These are phyloP conservation scores for Aristolochia fimbriata DNA, from an alignment of 164 flowering plant species.

Conservation along the genomic window DNA sequence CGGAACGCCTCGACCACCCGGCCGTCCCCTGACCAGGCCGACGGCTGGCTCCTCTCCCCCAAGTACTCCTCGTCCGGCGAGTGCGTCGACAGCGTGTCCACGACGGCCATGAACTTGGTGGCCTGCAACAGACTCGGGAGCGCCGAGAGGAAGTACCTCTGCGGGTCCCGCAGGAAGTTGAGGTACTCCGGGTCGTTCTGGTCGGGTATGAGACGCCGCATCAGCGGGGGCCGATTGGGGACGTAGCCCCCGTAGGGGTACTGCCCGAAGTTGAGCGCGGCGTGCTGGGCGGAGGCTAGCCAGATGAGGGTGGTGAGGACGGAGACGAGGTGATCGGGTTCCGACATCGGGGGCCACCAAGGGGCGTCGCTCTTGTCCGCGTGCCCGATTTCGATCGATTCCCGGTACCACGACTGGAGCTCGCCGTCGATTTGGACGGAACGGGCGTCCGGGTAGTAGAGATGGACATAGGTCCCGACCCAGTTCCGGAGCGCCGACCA, in stretches of 20 bases:
- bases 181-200: conserved; percentile 60
- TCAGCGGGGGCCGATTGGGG: conserved; percentile 88
- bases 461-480: conserved; percentile 56
- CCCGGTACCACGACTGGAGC: conserved; percentile 87
- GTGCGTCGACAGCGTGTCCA: conserved; percentile 79
- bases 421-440: conserved; percentile 46
- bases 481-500: conserved; percentile 76
- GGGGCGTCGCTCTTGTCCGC: conserved; percentile 46
- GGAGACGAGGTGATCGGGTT: conserved; percentile 34
- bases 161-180: conserved; percentile 57
- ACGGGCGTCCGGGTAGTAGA: conserved; percentile 53
- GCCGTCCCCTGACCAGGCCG: conserved; percentile 67
- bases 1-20: conserved; percentile 62
- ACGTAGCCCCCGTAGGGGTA: conserved; percentile 94
- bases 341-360: conserved; percentile 78
- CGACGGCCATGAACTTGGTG: conserved; percentile 83
- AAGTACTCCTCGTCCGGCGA: conserved; percentile 94
- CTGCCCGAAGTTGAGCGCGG: conserved; percentile 92
- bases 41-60: conserved; percentile 68
- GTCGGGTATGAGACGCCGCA: conserved; percentile 73
- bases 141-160: conserved; percentile 53
- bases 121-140: conserved; percentile 66
- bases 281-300: conserved; percentile 96
- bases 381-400: conserved; percentile 77
- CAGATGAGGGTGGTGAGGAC: conserved; percentile 83